Conservation (phyloP, 2,329 filamentous ascomycete species). For the Decorospora gaudefroyi region DNA sequence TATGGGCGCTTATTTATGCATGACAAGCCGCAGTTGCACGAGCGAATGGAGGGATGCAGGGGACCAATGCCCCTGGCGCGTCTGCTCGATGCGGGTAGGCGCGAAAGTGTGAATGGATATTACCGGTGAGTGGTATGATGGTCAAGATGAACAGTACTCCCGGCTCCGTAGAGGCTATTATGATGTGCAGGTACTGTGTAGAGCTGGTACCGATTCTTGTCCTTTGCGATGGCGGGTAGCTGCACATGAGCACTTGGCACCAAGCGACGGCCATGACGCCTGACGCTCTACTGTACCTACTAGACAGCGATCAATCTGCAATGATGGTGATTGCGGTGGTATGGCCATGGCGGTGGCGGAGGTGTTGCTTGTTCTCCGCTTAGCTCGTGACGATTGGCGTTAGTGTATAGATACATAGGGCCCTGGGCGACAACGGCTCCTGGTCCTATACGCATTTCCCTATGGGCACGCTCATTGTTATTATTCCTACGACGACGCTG, state of each 20-base stretch:
- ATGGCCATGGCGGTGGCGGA: neutral
- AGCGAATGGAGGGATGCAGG: slow-evolving; percentile 15
- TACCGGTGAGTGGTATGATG: slow-evolving; percentile 3
- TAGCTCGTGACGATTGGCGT: slow-evolving; percentile 7
- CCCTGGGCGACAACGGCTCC: slow-evolving; percentile 10
- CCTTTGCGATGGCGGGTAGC: too few species aligned
- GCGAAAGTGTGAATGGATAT: slow-evolving; percentile 8
- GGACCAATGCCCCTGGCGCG: slow-evolving; percentile 10
- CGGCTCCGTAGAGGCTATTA: neutral
- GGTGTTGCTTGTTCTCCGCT: neutral
- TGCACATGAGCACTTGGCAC: too few species aligned
- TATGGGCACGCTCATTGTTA: slow-evolving; percentile 16
- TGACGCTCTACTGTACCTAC: neutral
- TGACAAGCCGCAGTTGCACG: slow-evolving; percentile 5
- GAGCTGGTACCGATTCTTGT: too few species aligned
- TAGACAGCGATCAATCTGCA: neutral
- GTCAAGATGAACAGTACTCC: neutral
- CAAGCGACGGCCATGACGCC: neutral
- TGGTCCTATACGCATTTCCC: slow-evolving; percentile 10
- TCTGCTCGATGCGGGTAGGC: slow-evolving; percentile 2
- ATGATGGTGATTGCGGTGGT: neutral
- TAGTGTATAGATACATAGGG: too few species aligned
- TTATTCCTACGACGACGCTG: slow-evolving; percentile 11
- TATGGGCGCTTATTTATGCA: too few species aligned
- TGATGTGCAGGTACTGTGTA: slow-evolving; percentile 5